Base-by-base conservation (phyloP, 108 stramenopile species). In the Nannochloropsis gaditana region DNA sequence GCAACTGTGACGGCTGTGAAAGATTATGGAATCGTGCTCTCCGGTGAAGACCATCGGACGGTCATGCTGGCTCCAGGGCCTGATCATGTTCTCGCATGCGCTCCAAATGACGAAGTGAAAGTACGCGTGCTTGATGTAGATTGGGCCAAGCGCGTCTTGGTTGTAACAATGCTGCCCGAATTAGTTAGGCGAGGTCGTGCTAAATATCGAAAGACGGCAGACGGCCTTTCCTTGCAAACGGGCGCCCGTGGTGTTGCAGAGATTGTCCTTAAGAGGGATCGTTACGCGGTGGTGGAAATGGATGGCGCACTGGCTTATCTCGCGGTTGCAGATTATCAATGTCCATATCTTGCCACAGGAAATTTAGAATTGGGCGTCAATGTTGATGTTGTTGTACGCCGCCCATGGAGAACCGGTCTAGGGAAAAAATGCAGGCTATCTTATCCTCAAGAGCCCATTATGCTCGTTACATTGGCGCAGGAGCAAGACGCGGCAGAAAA, bases 51-150 rank as follows among this genome's bases (percentile, higher is more conserved):
- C 15, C 21, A 83, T 11, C 21, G 44, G 11, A 86, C 83, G 86
- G 82, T 90, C 19, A 90, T 90, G 88, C 84, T 90, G 85, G 85
- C 84, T 79, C 44, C 47, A 1, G 44, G 8, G 44, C 85, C 42
- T 41, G 44, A 87, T 21, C 45, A 83, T 21, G 85, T 87, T 44
- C 83, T 87, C 1, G 87, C 85, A 9, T 44, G 88, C 11, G 84
- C 86, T 42, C 85, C 86, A 9, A 86, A 87, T 21, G 83, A 90
- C 45, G 86, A 86, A 41, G 88, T 88, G 15, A 88, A 88, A 85
- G 89, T 89, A 19, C 89, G 88, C 9, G 44, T 90, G 17, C 86
- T 90, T 1, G 86, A 86, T 10, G 45, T 89, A 84, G 89, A 90
- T 45, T 9, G 41, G 45, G 83, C 43, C 42, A 87, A 90, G 80